Conservation (phyloP, 441 rosid species). For the Jatropha podagrica region DNA sequence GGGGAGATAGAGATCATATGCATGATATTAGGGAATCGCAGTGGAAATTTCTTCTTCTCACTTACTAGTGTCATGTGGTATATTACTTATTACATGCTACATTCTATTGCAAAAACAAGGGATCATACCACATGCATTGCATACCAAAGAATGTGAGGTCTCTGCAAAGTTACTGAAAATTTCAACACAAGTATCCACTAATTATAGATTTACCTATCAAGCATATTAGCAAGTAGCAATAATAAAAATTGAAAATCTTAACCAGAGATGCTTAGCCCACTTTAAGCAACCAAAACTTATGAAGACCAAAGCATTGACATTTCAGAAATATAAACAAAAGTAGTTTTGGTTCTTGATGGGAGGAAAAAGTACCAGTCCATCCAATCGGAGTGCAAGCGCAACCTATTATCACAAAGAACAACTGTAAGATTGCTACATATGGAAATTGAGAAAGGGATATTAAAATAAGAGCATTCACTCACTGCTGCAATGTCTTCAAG, state of each 20-base stretch:
- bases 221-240: not conserved
- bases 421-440: constrained; percentile 27
- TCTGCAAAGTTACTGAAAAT: not conserved
- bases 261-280: not conserved
- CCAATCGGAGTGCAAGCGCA: constrained; percentile 89
- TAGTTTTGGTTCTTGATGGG: not conserved
- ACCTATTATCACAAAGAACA: constrained; percentile 55
- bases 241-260: not conserved
- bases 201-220: not conserved
- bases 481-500: constrained; percentile 99
- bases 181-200: not conserved
- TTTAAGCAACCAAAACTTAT: not conserved
- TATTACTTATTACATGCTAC: not conserved
- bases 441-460: constrained; percentile 12
- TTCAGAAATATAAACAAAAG: not conserved
- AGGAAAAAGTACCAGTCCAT: constrained; percentile 75
- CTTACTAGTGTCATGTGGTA: too few relatives aligned
- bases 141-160: not conserved
- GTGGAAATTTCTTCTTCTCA: constrained; percentile 4
- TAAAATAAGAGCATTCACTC: constrained; percentile 26
- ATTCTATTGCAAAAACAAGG: not conserved
- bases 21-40: too few relatives aligned
- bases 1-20: too few relatives aligned
- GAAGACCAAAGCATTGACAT: not conserved
- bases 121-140: not conserved